A percentile compares a stretch with the other conserved stretches of the same genome.
phyloP scores from a whole-genome alignment of 768 basidiomycete species.

The Serendipita sp. region DNA sequence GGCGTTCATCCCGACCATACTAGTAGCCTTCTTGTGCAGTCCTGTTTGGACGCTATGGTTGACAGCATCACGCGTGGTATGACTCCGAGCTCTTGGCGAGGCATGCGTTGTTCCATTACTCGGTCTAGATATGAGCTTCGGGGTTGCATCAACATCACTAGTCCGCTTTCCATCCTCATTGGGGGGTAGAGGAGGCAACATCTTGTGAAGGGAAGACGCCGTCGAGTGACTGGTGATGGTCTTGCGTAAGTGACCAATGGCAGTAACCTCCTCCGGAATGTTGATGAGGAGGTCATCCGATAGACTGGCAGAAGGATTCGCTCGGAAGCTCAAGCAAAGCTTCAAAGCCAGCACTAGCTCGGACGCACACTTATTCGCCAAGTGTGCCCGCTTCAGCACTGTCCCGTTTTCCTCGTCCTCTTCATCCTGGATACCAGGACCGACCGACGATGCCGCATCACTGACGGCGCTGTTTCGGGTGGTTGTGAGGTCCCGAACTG shows the following conservation, averaged over 20 bases:
- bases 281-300: background rate
- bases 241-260: too few species aligned
- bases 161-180: too few species aligned
- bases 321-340: slow-evolving; percentile 1
- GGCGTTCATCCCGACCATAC: slow-evolving; percentile 2
- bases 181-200: background rate
- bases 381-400: background rate
- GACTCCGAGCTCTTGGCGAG: background rate
- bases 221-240: background rate
- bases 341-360: background rate
- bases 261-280: background rate
- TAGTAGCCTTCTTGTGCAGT: background rate
- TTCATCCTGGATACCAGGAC: background rate
- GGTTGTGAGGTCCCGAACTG: background rate
- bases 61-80: background rate
- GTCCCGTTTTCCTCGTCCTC: background rate
- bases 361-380: background rate
- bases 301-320: background rate
- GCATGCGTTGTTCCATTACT: background rate
- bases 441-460: background rate
- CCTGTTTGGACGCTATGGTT: background rate
- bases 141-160: background rate
- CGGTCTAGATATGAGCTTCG: background rate
- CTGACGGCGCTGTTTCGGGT: background rate
- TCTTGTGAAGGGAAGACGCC: background rate